Conservation (phyloP, 1,284 basidiomycete genomes). For the Cutaneotrichosporon cyanovorans region DNA sequence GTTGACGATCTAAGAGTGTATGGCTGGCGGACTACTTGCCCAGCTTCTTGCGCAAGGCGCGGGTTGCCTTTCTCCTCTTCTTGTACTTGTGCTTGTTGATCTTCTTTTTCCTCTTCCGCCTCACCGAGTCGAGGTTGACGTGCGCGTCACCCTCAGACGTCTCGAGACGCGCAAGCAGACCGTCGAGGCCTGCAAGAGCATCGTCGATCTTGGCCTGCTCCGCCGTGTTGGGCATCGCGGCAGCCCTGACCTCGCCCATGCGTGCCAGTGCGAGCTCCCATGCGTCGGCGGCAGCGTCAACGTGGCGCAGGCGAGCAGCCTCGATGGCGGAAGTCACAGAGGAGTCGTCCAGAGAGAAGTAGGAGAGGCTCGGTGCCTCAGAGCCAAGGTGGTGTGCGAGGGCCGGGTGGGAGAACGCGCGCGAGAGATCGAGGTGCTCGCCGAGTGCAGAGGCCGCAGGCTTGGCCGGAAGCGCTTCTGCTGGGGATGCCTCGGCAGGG, state of each 20-base stretch:
- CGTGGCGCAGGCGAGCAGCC: slow-evolving; percentile 2
- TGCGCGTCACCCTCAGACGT: slow-evolving; percentile 6
- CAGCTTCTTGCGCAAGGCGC: slow-evolving; percentile 22
- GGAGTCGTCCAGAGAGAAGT: slow-evolving; percentile 11
- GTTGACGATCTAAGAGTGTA: slow-evolving; percentile 1
- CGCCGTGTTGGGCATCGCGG: neutral
- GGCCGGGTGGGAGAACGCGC: slow-evolving; percentile 15
- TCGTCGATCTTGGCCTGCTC: slow-evolving; percentile 11
- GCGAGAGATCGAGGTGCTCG: slow-evolving; percentile 13
- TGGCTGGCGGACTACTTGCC: slow-evolving; percentile 19
- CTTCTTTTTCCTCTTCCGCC: slow-evolving; percentile 41
- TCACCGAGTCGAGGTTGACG: slow-evolving; percentile 32
- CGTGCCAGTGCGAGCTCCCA: slow-evolving; percentile 8
- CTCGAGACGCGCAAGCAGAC: slow-evolving; percentile 15
- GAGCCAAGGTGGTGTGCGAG: slow-evolving; percentile 12
- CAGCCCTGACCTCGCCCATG: slow-evolving; percentile 4
- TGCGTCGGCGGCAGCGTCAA: slow-evolving; percentile 3
- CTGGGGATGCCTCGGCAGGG: slow-evolving; percentile 1
- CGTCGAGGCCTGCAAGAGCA: slow-evolving; percentile 14
- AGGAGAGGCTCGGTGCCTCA: neutral
- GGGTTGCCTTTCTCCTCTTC: slow-evolving; percentile 56
- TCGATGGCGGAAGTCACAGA: slow-evolving; percentile 8
- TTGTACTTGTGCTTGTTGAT: slow-evolving; percentile 50
- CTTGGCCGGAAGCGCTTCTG: slow-evolving; percentile 1
- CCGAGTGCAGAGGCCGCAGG: slow-evolving; percentile 2